phyloP scores from a whole-genome alignment of 305 asterid genomes.

The Solanum aculeatissimum region DNA sequence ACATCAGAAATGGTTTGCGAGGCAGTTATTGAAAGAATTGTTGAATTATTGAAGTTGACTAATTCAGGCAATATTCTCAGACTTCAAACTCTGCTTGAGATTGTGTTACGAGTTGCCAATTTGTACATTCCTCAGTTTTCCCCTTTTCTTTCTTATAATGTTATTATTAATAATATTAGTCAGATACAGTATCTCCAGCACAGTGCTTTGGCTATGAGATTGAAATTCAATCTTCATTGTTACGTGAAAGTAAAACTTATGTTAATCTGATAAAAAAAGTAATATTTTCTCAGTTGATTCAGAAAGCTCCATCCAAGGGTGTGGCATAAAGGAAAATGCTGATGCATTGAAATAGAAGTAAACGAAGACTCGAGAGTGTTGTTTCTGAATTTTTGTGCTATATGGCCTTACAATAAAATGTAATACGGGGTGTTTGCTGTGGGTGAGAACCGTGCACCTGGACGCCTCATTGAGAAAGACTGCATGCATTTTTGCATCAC shows the following conservation, averaged over 20 bases:
- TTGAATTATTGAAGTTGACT: conserved; percentile 75
- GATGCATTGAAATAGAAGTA: background rate
- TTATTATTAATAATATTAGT: background rate
- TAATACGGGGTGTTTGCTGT: background rate
- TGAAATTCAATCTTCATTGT: background rate
- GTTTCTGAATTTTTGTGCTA: background rate
- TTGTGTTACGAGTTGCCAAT: background rate
- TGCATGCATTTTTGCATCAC: background rate
- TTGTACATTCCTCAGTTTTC: background rate
- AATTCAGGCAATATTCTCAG: conserved; percentile 64
- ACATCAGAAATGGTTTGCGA: conserved; percentile 94
- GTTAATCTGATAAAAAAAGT: background rate
- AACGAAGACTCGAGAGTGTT: background rate
- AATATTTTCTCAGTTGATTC: background rate
- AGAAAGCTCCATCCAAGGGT: background rate
- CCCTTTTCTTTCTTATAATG: background rate
- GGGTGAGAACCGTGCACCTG: background rate
- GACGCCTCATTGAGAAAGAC: background rate
- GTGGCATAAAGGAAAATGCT: background rate
- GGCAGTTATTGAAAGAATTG: conserved; percentile 92
- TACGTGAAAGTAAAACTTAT: background rate
- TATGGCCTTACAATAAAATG: background rate
- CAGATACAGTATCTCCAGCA: background rate
- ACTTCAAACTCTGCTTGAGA: background rate
- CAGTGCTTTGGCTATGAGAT: background rate